phyloP scores from a whole-genome alignment of 2,329 filamentous ascomycete species.

The Trichocomaceae sp. region DNA sequence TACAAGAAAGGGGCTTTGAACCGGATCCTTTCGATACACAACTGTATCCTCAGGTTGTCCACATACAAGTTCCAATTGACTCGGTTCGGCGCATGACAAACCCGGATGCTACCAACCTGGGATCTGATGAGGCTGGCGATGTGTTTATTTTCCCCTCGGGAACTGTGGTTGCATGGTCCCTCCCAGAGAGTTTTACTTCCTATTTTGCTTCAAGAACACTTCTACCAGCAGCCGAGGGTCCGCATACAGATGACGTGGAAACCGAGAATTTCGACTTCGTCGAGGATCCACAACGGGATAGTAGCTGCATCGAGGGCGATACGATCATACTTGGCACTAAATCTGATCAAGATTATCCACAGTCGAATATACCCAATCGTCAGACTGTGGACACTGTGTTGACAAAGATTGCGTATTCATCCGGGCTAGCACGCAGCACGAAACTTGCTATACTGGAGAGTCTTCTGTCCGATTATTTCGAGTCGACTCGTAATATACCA shows the following conservation, averaged over 20 bases:
- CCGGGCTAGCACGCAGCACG: slow-evolving; percentile 82
- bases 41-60: slow-evolving; percentile 59
- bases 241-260: slow-evolving; percentile 67
- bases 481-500: slow-evolving; percentile 76
- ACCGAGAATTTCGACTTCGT: slow-evolving; percentile 85
- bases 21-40: slow-evolving; percentile 58
- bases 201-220: slow-evolving; percentile 65
- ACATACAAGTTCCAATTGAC: slow-evolving; percentile 48
- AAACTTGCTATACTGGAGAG: slow-evolving; percentile 90
- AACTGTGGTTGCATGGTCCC: slow-evolving; percentile 85
- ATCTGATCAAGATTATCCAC: slow-evolving; percentile 19
- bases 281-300: slow-evolving; percentile 65
- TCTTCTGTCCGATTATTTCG: slow-evolving; percentile 74
- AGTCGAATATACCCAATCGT: slow-evolving; percentile 19
- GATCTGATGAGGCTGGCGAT: slow-evolving; percentile 59
- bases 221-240: slow-evolving; percentile 66
- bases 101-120: slow-evolving; percentile 31
- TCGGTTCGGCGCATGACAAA: slow-evolving; percentile 40
- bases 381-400: slow-evolving; percentile 58
- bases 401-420: slow-evolving; percentile 94
- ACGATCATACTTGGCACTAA: slow-evolving; percentile 83
- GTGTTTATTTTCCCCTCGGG: slow-evolving; percentile 95
- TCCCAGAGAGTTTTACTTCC: slow-evolving; percentile 67
- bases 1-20: slow-evolving; percentile 53
- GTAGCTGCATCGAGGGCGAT: slow-evolving; percentile 75